These are phyloP conservation scores for Aspergillus intermedius DNA, from an alignment of 2,329 filamentous ascomycete genomes.

Conservation along the genomic window DNA sequence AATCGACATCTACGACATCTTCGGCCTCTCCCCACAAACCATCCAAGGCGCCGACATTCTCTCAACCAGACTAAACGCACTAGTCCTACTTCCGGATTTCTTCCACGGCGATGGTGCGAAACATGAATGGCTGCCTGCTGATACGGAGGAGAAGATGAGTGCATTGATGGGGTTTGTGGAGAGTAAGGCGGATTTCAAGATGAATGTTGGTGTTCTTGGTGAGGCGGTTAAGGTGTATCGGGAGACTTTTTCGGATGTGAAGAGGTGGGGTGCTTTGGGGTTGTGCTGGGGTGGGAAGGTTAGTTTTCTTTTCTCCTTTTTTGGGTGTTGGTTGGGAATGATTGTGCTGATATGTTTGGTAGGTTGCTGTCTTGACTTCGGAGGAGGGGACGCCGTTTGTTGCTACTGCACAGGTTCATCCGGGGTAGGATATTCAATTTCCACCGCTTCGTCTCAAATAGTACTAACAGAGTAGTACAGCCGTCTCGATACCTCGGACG, in stretches of 20 bases:
- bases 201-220: constrained; percentile 26
- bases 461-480: constrained; percentile 5
- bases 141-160: constrained; percentile 58
- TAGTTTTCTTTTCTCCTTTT: constrained; percentile 18
- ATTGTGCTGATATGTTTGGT: too few relatives aligned
- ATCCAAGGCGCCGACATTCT: constrained; percentile 60
- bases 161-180: constrained; percentile 54
- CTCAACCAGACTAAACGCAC: constrained; percentile 28
- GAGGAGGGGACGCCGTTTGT: constrained; percentile 49
- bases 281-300: constrained; percentile 70
- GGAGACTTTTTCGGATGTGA: constrained; percentile 49
- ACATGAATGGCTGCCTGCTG: constrained; percentile 51
- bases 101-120: constrained; percentile 41
- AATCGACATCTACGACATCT: constrained; percentile 60
- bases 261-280: constrained; percentile 57
- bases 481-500: constrained; percentile 51
- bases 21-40: constrained; percentile 60
- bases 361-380: constrained; percentile 36
- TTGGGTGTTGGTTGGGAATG: too few relatives aligned
- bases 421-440: constrained; percentile 17
- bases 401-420: constrained; percentile 31
- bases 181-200: constrained; percentile 27
- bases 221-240: constrained; percentile 41
- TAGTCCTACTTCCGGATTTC: constrained; percentile 39
- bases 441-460: constrained; percentile 13